These are phyloP conservation scores for Leccinellum luteum DNA, from an alignment of 768 basidiomycete species.

Conservation along the genomic window DNA sequence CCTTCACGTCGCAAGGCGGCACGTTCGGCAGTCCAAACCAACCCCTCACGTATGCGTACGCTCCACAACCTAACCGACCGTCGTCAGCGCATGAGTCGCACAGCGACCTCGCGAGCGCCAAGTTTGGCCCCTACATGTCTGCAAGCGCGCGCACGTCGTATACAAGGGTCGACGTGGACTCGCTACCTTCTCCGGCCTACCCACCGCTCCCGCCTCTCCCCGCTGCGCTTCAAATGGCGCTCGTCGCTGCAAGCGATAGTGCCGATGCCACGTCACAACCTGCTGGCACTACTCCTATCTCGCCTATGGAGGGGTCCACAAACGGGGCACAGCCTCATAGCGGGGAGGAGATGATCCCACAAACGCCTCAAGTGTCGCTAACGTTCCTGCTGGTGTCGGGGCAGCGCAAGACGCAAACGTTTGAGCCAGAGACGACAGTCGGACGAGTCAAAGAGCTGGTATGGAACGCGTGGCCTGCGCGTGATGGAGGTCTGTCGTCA, in stretches of 20 bases:
- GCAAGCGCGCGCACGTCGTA: slow-evolving; percentile 53
- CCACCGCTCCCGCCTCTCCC: slow-evolving; percentile 26
- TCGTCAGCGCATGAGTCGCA: slow-evolving; percentile 15
- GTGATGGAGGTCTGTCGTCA: slow-evolving; percentile 42
- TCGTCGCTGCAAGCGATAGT: background rate
- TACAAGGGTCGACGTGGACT: slow-evolving; percentile 47
- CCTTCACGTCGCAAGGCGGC: slow-evolving; percentile 29
- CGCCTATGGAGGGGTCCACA: background rate
- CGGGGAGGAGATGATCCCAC: slow-evolving; percentile 39
- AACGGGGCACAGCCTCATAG: slow-evolving; percentile 2
- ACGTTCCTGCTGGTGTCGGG: slow-evolving; percentile 76
- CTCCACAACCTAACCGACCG: slow-evolving; percentile 17
- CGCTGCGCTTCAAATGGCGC: slow-evolving; percentile 4
- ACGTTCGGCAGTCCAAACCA: slow-evolving; percentile 7
- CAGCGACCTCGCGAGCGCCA: slow-evolving; percentile 2
- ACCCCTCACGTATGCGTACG: slow-evolving; percentile 7
- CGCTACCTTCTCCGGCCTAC: slow-evolving; percentile 15
- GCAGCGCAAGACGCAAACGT: slow-evolving; percentile 63
- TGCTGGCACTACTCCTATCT: slow-evolving; percentile 2
- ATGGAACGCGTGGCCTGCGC: slow-evolving; percentile 75
- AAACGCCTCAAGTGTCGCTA: slow-evolving; percentile 60
- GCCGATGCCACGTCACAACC: background rate
- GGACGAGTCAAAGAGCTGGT: slow-evolving; percentile 80
- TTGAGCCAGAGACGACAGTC: slow-evolving; percentile 71
- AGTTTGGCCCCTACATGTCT: slow-evolving; percentile 28